Conservation (phyloP, 129 eudicot genomes). For the Artemisia annua region DNA sequence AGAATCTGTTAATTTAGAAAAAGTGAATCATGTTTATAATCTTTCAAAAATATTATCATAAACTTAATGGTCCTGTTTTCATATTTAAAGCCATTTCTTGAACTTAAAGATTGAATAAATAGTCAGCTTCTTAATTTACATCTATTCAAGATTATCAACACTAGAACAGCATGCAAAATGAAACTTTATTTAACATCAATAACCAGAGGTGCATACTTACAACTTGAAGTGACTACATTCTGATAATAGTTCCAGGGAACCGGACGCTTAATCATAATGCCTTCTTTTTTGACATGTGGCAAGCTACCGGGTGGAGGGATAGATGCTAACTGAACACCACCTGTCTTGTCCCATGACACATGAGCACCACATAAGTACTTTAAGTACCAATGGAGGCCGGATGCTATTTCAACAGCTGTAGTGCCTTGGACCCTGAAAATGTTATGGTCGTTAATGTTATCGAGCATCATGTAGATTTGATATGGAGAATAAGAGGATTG, state of each 20-base stretch:
- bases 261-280: conserved; percentile 71
- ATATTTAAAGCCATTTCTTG: no score
- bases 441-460: background rate
- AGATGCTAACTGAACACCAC: conserved; percentile 78
- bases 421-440: conserved; percentile 67
- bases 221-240: conserved; percentile 94
- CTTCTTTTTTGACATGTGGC: conserved; percentile 69
- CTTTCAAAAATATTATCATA: background rate
- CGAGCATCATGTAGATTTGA: background rate
- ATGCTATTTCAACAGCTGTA: conserved; percentile 74
- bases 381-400: conserved; percentile 94
- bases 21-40: conserved; percentile 4
- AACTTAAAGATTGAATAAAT: background rate
- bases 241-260: conserved; percentile 97
- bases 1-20: conserved; percentile 56
- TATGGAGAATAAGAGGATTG: conserved; percentile 6
- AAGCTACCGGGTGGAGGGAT: conserved; percentile 73
- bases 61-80: background rate
- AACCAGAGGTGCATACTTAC: conserved; percentile 45
- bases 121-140: background rate
- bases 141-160: background rate
- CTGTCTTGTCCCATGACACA: conserved; percentile 95
- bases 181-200: background rate
- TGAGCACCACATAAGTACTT: conserved; percentile 91
- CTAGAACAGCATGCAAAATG: background rate